A percentile compares a stretch with the other conserved stretches of the same genome.
Evolutionary conservation across 2,329 filamentous ascomycete species (phyloP).

Genomic region (Colletotrichum cereale): DNA sequence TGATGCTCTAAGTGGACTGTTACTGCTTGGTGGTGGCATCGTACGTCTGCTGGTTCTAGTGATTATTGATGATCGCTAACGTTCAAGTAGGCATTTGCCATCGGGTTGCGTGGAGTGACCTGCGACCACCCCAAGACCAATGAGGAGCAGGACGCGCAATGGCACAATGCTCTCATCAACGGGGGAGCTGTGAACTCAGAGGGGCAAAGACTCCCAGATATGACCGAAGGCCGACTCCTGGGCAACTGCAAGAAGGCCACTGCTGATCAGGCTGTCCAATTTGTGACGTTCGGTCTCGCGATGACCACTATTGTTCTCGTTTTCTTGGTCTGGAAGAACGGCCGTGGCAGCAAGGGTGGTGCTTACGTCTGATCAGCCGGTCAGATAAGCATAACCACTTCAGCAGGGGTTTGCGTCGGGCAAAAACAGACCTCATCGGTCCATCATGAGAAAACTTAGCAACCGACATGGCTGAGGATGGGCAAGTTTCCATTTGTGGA

Average conservation of each 20-base stretch:
- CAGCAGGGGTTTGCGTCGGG: background rate
- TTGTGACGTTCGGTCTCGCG: constrained; percentile 27
- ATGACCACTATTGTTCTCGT: constrained; percentile 24
- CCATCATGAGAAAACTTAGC: no score
- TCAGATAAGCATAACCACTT: background rate
- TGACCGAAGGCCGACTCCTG: background rate
- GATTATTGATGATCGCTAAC: background rate
- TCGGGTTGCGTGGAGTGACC: constrained; percentile 24
- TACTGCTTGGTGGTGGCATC: constrained; percentile 37
- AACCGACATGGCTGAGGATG: background rate
- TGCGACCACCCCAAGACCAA: background rate
- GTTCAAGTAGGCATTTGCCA: constrained; percentile 18
- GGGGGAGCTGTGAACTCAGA: background rate
- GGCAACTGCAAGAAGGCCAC: constrained; percentile 29
- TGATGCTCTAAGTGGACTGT: constrained; percentile 30
- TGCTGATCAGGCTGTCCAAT: constrained; percentile 35
- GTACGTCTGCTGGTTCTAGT: constrained; percentile 12
- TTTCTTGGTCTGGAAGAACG: constrained; percentile 31
- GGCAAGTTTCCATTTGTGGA: background rate
- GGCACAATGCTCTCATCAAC: constrained; percentile 9
- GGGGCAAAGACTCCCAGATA: background rate
- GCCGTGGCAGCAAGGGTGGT: constrained; percentile 13
- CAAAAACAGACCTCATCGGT: background rate
- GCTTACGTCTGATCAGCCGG: background rate
- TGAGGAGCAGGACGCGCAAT: rapidly evolving